These are phyloP conservation scores for Jaltomata sinuosa DNA, from an alignment of 257 asterid genomes.

Conservation along the genomic window DNA sequence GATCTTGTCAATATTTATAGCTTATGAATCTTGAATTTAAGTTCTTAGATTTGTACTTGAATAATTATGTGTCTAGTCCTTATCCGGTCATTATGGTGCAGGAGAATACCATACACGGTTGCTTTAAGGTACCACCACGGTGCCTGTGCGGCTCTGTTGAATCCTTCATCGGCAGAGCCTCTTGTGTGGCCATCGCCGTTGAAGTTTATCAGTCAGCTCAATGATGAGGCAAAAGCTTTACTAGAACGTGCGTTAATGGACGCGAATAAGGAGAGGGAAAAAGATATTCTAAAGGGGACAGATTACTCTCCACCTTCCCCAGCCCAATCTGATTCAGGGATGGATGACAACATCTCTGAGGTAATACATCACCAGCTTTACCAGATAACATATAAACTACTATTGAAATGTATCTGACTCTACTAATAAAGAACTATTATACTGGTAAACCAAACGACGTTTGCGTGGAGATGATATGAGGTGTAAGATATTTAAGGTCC, in stretches of 20 bases:
- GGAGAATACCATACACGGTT: slow-evolving; percentile 87
- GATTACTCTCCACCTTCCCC: slow-evolving; percentile 52
- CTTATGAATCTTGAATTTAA: background rate
- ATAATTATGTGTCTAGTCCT: background rate
- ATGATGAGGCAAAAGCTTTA: slow-evolving; percentile 70
- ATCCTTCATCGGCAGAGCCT: slow-evolving; percentile 94
- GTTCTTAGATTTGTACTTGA: background rate
- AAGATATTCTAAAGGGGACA: slow-evolving; percentile 52
- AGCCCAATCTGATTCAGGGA: slow-evolving; percentile 45
- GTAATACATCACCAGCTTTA: slow-evolving; percentile 19
- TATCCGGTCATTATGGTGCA: slow-evolving; percentile 7
- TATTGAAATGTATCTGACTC: background rate
- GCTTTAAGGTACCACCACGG: slow-evolving; percentile 72
- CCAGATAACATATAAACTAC: background rate
- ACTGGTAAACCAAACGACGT: background rate
- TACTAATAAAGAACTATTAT: background rate
- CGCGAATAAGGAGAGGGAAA: slow-evolving; percentile 80
- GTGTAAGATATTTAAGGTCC: background rate
- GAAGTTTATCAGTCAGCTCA: slow-evolving; percentile 89
- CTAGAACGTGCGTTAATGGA: slow-evolving; percentile 78
- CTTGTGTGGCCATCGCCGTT: slow-evolving; percentile 99
- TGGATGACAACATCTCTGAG: slow-evolving; percentile 63
- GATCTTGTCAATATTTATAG: background rate
- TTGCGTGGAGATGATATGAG: background rate
- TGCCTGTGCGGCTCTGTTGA: slow-evolving; percentile 82